Conservation (phyloP, 192 early-diverging fungal genomes). For the Martensiomyces pterosporus region DNA sequence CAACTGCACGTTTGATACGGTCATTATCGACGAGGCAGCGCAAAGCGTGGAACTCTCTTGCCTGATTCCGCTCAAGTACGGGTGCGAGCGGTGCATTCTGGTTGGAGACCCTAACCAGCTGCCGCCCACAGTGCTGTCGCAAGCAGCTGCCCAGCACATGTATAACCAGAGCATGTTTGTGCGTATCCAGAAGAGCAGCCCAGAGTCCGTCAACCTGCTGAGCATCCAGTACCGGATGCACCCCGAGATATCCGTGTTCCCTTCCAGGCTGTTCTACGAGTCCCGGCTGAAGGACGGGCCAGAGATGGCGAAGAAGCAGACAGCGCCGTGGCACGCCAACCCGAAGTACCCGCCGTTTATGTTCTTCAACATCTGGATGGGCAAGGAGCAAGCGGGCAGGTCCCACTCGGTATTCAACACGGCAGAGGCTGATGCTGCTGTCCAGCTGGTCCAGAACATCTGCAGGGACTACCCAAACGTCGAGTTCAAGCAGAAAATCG, state of each 20-base stretch:
- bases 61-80: constrained; percentile 84
- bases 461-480: constrained; percentile 54
- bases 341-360: constrained; percentile 64
- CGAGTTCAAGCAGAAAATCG: constrained; percentile 65
- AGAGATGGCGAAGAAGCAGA: constrained; percentile 56
- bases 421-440: constrained; percentile 72
- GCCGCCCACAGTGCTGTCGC: constrained; percentile 85
- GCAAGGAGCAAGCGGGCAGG: constrained; percentile 58
- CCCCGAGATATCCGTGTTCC: constrained; percentile 81
- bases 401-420: constrained; percentile 73
- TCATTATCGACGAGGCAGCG: constrained; percentile 96
- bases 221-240: constrained; percentile 99
- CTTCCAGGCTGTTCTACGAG: constrained; percentile 76
- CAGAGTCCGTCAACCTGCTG: constrained; percentile 67
- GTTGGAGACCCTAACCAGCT: constrained; percentile 96
- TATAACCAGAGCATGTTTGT: constrained; percentile 92
- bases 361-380: constrained; percentile 70
- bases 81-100: constrained; percentile 74
- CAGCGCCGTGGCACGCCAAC: constrained; percentile 69
- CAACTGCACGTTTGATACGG: constrained; percentile 67
- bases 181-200: constrained; percentile 67
- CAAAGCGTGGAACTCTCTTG: constrained; percentile 86
- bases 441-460: constrained; percentile 64
- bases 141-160: constrained; percentile 56
- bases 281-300: constrained; percentile 71